Evolutionary conservation across 1,139 yeast species (phyloP), one percentile per base, ranked within the genome.

Genomic region (Saccharomycopsis crataegensis): DNA sequence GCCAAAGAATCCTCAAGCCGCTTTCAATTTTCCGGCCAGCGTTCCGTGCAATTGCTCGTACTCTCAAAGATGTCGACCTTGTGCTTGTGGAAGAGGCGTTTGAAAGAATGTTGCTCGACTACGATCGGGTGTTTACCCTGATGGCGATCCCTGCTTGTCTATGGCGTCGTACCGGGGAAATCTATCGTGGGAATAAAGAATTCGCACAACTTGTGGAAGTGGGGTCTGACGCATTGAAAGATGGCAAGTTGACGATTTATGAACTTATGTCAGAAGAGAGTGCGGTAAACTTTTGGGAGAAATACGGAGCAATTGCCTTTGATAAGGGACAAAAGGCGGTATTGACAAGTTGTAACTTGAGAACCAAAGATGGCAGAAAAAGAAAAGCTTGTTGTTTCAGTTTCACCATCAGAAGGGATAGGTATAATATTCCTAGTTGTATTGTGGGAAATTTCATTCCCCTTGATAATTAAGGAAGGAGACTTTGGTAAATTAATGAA

Each of bases 101-200:
- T 66, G 99, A 93, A 69, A 75, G 98, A 58, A 87, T 91, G 96
- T 70, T 93, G 50, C 72, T 93, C 53, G 96, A 93, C 62, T 91
- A 93, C 64, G 99, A 93, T 67, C 77, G 99, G 48, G 97, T 93
- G 2, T 93, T 93, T 68, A 90, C 98, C 0, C 86, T 96, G 6
- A 90, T 91, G 96, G 96, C 97, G 8, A 90, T 93, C 55, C 99
- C 99, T 0, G 97, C 98, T 0, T 91, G 98, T 70, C 75, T 93
- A 43, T 93, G 99, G 98, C 75, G 98, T 63, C 83, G 99, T 62
- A 91, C 99, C 0, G 99, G 99, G 1, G 98, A 93, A 63, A 91
- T 93, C 4, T 93, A 89, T 64, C 73, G 98, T 59, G 98, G 97
- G 1, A 93, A 93, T 67, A 90, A 91, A 67, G 98, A 93, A 67